Conservation (phyloP, 148 eudicot species). For the Drosera capensis region DNA sequence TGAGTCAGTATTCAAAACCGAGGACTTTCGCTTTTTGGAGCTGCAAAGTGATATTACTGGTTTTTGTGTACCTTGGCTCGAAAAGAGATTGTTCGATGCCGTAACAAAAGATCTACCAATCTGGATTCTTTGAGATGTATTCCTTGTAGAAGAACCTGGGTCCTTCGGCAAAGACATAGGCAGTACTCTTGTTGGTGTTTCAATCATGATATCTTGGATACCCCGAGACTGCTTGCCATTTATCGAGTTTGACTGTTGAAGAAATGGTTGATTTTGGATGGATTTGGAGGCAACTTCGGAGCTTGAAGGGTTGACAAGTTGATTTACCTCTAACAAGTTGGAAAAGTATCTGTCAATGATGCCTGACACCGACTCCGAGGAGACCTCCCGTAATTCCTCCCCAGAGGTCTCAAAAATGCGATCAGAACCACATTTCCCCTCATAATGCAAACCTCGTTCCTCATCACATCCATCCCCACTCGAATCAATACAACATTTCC, state of each 20-base stretch:
- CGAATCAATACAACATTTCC: slow-evolving; percentile 1
- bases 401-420: slow-evolving; percentile 15
- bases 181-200: slow-evolving; percentile 8
- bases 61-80: slow-evolving; percentile 10
- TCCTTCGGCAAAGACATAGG: slow-evolving; percentile 5
- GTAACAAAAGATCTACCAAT: slow-evolving; percentile 40
- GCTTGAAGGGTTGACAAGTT: slow-evolving; percentile 12
- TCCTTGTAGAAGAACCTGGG: slow-evolving; percentile 5
- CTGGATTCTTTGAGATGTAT: slow-evolving; percentile 16
- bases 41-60: slow-evolving; percentile 13
- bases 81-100: slow-evolving; percentile 31
- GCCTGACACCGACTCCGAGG: slow-evolving; percentile 35
- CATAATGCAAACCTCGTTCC: background rate
- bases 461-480: slow-evolving; percentile 1
- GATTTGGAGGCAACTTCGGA: slow-evolving; percentile 11
- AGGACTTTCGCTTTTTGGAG: slow-evolving; percentile 10
- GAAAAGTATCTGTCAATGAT: slow-evolving; percentile 53
- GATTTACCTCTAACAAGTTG: slow-evolving; percentile 25
- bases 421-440: slow-evolving; percentile 4
- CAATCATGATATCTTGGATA: slow-evolving; percentile 4
- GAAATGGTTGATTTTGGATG: background rate
- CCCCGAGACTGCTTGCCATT: slow-evolving; percentile 4
- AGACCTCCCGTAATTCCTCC: slow-evolving; percentile 27
- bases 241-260: too few relatives aligned
- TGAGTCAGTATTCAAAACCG: slow-evolving; percentile 13